Evolutionary conservation across 306 rosid genomes (phyloP).

Genomic region (Malus orientalis): DNA sequence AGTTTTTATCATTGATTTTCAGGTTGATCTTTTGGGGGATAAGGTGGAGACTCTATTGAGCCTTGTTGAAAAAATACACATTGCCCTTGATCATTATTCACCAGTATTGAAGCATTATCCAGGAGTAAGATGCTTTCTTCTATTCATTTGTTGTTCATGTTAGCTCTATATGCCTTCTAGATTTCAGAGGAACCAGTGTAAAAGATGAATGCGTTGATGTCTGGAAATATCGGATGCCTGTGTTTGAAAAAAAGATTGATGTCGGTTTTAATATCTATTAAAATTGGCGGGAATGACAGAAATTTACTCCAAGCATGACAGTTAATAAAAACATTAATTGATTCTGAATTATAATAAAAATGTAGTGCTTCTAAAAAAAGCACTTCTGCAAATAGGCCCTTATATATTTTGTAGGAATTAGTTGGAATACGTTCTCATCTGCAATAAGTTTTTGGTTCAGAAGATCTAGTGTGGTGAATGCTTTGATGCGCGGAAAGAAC

Average conservation of each 20-base stretch:
- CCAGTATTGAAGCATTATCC: slow-evolving; percentile 90
- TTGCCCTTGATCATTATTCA: slow-evolving; percentile 88
- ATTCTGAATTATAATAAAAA: neutral
- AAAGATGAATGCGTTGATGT: neutral
- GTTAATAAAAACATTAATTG: neutral
- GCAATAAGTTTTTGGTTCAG: neutral
- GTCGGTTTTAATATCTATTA: neutral
- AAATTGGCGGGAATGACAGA: neutral
- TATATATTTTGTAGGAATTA: neutral
- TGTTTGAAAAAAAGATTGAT: neutral
- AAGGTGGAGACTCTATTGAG: slow-evolving; percentile 57
- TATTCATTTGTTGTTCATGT: neutral
- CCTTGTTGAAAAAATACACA: slow-evolving; percentile 64
- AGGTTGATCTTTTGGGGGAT: slow-evolving; percentile 95
- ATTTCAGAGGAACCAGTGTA: neutral
- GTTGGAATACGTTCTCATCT: neutral
- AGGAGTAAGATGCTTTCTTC: slow-evolving; percentile 54
- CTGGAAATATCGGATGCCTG: neutral
- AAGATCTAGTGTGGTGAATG: neutral
- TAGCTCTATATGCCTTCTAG: neutral
- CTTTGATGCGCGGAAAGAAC: neutral
- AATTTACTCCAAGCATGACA: neutral
- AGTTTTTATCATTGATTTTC: slow-evolving; percentile 27
- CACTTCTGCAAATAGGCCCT: neutral
- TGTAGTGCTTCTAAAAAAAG: neutral